These are phyloP conservation scores for Tuber microsphaerosporum DNA, from an alignment of 495 filamentous ascomycete species.

Conservation along the genomic window DNA sequence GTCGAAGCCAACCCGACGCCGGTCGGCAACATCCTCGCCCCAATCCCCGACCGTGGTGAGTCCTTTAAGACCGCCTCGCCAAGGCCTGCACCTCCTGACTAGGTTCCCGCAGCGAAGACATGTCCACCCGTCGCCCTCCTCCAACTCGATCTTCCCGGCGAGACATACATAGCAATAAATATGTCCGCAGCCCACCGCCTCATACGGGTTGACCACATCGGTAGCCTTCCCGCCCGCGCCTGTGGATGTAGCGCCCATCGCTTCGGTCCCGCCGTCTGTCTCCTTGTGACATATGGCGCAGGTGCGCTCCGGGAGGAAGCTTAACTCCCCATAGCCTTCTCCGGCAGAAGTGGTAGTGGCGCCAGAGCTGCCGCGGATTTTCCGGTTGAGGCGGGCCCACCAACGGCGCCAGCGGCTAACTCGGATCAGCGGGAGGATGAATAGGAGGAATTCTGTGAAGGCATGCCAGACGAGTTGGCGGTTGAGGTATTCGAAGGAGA, in stretches of 20 bases:
- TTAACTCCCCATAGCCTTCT: conserved; percentile 61
- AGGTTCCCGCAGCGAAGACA: conserved; percentile 83
- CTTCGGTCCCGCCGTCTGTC: conserved; percentile 65
- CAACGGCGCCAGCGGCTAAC: conserved; percentile 88
- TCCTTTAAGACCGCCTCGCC: conserved; percentile 58
- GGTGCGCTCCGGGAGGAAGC: conserved; percentile 83
- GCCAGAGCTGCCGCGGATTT: conserved; percentile 49
- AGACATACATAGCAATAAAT: conserved; percentile 97
- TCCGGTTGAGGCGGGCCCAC: conserved; percentile 75
- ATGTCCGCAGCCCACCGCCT: conserved; percentile 82
- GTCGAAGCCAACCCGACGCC: conserved; percentile 23
- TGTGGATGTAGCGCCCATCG: conserved; percentile 57
- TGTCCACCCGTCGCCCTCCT: conserved; percentile 94
- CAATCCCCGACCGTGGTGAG: conserved; percentile 36
- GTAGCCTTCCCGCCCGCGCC: conserved; percentile 70
- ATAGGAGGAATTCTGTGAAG: conserved; percentile 95
- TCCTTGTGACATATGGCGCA: conserved; percentile 98
- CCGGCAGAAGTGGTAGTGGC: conserved; percentile 44
- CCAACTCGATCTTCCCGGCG: conserved; percentile 78
- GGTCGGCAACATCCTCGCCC: conserved; percentile 38
- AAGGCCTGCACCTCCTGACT: conserved; percentile 84
- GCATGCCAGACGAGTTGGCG: conserved; percentile 98
- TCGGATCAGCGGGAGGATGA: conserved; percentile 86
- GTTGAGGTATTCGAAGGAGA: conserved; percentile 96
- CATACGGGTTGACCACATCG: conserved; percentile 94